These are phyloP conservation scores for Groenewaldozyma salmanticensis DNA, from an alignment of 805 yeast genomes.

Conservation along the genomic window DNA sequence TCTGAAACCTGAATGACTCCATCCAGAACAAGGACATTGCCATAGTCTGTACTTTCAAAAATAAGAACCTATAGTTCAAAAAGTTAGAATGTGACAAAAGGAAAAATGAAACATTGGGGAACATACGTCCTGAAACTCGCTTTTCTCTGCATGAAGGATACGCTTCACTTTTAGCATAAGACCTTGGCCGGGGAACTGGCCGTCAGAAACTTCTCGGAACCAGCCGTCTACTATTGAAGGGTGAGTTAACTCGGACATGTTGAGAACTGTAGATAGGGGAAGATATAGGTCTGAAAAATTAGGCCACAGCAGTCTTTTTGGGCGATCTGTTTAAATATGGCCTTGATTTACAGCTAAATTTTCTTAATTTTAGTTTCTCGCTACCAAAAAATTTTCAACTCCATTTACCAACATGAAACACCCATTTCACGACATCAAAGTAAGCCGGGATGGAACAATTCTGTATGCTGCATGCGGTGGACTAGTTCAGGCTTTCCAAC, in stretches of 20 bases:
- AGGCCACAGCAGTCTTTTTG: neutral
- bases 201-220: constrained; percentile 91
- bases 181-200: constrained; percentile 99
- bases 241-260: constrained; percentile 6
- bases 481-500: no score
- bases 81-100: neutral
- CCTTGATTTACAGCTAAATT: no score
- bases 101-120: neutral
- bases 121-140: constrained; percentile 75
- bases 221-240: constrained; percentile 56
- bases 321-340: no score
- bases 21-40: constrained; percentile 90
- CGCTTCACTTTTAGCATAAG: constrained; percentile 84
- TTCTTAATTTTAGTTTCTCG: no score
- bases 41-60: constrained; percentile 87
- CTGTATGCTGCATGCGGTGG: no score
- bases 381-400: no score
- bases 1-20: constrained; percentile 95
- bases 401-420: no score
- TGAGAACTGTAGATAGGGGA: neutral
- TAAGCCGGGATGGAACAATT: neutral
- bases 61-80: constrained; percentile 41
- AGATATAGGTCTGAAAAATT: neutral
- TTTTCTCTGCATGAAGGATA: constrained; percentile 73
- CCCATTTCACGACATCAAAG: neutral